phyloP scores from a whole-genome alignment of 176 grass and related monocot species.

The Pontederia paniculata region DNA sequence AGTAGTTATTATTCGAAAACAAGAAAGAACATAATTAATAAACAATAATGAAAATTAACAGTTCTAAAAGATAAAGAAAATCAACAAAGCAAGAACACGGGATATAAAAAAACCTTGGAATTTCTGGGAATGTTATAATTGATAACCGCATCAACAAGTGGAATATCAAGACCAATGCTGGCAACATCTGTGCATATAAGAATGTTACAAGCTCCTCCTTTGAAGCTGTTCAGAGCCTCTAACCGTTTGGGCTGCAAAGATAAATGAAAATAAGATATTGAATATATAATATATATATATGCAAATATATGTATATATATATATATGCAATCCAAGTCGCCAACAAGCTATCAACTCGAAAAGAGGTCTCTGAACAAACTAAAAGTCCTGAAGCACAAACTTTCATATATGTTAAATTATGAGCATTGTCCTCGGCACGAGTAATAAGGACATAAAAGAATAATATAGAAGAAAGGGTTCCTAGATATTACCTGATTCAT shows the following conservation, averaged over 20 bases:
- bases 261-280: neutral
- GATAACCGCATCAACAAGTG: conserved; percentile 73
- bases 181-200: conserved; percentile 87
- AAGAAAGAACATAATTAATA: neutral
- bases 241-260: conserved; percentile 64
- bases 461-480: no score
- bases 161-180: conserved; percentile 91
- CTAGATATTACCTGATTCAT: conserved; percentile 59
- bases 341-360: no score
- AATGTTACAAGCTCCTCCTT: conserved; percentile 68
- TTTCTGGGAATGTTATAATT: conserved; percentile 92
- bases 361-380: neutral
- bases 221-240: conserved; percentile 80
- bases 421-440: no score
- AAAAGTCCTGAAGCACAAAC: no score
- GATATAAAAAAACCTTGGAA: conserved; percentile 47
- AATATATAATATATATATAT: no score
- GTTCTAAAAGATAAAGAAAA: neutral
- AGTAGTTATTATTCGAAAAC: no score
- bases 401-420: no score
- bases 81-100: neutral
- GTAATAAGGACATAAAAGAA: no score
- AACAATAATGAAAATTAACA: neutral
- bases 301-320: no score
- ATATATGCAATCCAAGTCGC: neutral